Percentiles rank a stretch among this genome's conserved stretches.
Evolutionary conservation across 768 basidiomycete species (phyloP).

Genomic region (Candolleomyces efflorescens): DNA sequence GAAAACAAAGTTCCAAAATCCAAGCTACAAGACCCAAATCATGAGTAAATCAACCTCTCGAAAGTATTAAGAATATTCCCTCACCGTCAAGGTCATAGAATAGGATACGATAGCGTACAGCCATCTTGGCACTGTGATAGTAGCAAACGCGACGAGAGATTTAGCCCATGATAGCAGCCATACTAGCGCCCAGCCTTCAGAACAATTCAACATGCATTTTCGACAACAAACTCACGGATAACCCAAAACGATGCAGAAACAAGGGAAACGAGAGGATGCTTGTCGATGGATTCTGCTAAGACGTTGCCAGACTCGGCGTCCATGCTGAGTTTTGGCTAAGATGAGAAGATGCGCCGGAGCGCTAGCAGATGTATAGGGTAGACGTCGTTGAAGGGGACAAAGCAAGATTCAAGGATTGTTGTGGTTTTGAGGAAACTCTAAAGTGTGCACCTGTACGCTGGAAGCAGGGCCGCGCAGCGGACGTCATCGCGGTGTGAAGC

Average conservation of each 20-base stretch:
- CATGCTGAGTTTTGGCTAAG: constrained; percentile 19
- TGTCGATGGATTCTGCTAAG: constrained; percentile 30
- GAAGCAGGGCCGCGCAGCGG: background rate
- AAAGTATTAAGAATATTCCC: constrained; percentile 14
- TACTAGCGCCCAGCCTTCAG: constrained; percentile 36
- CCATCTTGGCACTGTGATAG: constrained; percentile 76
- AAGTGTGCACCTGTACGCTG: background rate
- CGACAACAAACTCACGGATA: constrained; percentile 50
- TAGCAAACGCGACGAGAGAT: constrained; percentile 69
- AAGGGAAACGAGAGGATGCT: constrained; percentile 72
- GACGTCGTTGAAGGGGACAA: background rate
- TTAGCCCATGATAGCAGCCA: constrained; percentile 81
- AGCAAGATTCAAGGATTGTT: background rate
- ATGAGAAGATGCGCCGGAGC: background rate
- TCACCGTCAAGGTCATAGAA: constrained; percentile 83
- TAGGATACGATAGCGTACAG: constrained; percentile 80
- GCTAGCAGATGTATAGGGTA: background rate
- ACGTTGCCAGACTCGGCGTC: constrained; percentile 25
- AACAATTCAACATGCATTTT: background rate
- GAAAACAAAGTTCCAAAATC: constrained; percentile 86
- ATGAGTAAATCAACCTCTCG: constrained; percentile 4
- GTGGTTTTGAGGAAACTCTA: background rate
- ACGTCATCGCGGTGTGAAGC: background rate
- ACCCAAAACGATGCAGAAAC: constrained; percentile 84
- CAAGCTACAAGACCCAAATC: constrained; percentile 49